These are phyloP conservation scores for Arachis monticola DNA, from an alignment of 331 rosid genomes.

Conservation along the genomic window DNA sequence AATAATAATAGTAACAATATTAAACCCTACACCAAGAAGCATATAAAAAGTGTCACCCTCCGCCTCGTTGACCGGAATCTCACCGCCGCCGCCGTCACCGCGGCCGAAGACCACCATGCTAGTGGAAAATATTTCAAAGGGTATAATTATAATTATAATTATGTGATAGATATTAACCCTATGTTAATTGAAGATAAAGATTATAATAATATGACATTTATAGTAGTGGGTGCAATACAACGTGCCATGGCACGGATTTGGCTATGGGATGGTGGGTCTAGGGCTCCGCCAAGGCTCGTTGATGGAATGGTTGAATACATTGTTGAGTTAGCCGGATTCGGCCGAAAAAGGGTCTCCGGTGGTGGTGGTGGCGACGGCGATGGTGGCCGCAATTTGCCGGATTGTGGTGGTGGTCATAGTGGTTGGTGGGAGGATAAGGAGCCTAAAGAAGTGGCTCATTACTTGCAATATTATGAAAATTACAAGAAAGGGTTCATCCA, in stretches of 20 bases:
- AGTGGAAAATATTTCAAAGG: neutral
- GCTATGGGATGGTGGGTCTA: constrained; percentile 56
- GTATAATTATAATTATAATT: constrained; percentile 22
- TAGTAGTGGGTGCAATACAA: constrained; percentile 45
- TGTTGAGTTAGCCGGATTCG: constrained; percentile 44
- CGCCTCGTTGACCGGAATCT: constrained; percentile 42
- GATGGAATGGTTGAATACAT: constrained; percentile 68
- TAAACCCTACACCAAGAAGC: constrained; percentile 41
- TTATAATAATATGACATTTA: constrained; percentile 14
- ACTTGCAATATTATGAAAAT: constrained; percentile 48
- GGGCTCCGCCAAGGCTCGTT: constrained; percentile 52
- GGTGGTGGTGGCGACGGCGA: neutral
- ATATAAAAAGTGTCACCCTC: constrained; percentile 50
- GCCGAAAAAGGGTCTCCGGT: neutral
- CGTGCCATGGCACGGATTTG: constrained; percentile 63
- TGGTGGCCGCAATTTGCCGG: neutral
- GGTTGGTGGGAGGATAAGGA: constrained; percentile 67
- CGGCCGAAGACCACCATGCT: neutral
- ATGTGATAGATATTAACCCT: constrained; percentile 51
- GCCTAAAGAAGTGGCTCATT: constrained; percentile 45
- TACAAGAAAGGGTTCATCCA: constrained; percentile 59
- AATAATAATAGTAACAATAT: no score
- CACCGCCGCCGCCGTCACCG: neutral
- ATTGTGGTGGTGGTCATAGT: constrained; percentile 8
- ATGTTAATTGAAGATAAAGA: constrained; percentile 42